Evolutionary conservation across 805 yeast genomes (phyloP), one percentile per base, ranked within the genome.

Genomic region (Nakazawaea ambrosiae): DNA sequence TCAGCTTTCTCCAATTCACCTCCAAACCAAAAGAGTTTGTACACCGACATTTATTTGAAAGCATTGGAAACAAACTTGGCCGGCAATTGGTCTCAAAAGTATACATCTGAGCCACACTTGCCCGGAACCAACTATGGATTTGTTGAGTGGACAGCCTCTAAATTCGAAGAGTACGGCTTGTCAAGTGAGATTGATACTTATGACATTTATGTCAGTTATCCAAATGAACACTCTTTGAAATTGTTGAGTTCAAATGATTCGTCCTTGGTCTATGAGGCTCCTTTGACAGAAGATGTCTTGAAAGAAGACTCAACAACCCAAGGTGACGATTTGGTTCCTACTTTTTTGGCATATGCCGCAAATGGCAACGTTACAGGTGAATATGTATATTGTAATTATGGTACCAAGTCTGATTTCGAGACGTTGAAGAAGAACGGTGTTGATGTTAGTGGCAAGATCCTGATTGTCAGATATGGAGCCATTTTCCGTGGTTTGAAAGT

Each of bases 331-430:
- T 55, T 66, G 25, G 68, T 80, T 19, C 89, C 88, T 11, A 78
- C 87, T 0, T 84, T 83, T 61, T 79, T 80, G 51, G 88, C 86
- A 1, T 83, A 80, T 49, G 76, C 85, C 4, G 88, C 84, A 8
- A 68, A 71, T 39, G 94, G 92, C 28, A 80, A 81, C 48, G 84
- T 77, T 31, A 80, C 87, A 4, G 82, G 77, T 2, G 61, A 71
- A 43, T 73, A 68, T 42, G 68, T 83, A 4, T 83, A 73, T 54
- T 86, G 77, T 33, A 80, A 83, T 53, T 80, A 75, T 54, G 92
- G 92, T 39, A 66, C 75, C 4, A 61, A 58, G 37, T 68, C 68
- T 35, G 92, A 83, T 50, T 83, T 71, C 41, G 70, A 68, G 19
- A 41, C 52, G 4, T 61, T 83, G 40, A 60, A 51, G 3, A 54